Conservation (phyloP, 208 protist genomes). For the Acanthamoeba castellanii region DNA sequence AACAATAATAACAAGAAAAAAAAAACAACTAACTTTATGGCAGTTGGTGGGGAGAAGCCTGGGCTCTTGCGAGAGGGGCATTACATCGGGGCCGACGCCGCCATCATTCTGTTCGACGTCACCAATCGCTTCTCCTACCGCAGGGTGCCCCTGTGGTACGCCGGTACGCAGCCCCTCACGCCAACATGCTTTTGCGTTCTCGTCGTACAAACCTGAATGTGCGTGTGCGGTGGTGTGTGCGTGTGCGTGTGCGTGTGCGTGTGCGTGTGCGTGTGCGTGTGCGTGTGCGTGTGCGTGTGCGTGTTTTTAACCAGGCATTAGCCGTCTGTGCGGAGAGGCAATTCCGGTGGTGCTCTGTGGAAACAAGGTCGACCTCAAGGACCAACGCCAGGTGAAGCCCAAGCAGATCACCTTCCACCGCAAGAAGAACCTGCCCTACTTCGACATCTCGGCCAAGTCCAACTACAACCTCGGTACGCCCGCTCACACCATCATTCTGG, state of each 20-base stretch:
- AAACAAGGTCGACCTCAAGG: slow-evolving; percentile 99
- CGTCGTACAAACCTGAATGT: no score
- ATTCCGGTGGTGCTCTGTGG: slow-evolving; percentile 99
- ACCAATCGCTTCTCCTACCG: slow-evolving; percentile 99
- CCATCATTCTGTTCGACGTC: slow-evolving; percentile 99
- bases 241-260: no score
- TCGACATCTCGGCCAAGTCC: slow-evolving; percentile 99
- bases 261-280: no score
- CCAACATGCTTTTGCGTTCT: not conserved
- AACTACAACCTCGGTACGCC: slow-evolving; percentile 99
- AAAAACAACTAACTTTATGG: no score
- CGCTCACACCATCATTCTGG: no score
- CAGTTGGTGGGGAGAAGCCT: slow-evolving; percentile 98
- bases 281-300: no score
- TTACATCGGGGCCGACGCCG: slow-evolving; percentile 99
- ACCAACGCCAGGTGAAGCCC: slow-evolving; percentile 97
- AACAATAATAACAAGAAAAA: no score
- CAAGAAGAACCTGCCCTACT: slow-evolving; percentile 99
- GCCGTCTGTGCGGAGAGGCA: slow-evolving; percentile 97
- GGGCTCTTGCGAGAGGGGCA: slow-evolving; percentile 99
- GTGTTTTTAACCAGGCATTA: slow-evolving; percentile 98
- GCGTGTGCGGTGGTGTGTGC: no score
- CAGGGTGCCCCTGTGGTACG: slow-evolving; percentile 99
- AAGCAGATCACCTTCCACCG: slow-evolving; percentile 99
- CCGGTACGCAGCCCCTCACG: not conserved